These are phyloP conservation scores for Entelexis paramagnoliae DNA, from an alignment of 1,139 yeast genomes.

Conservation along the genomic window DNA sequence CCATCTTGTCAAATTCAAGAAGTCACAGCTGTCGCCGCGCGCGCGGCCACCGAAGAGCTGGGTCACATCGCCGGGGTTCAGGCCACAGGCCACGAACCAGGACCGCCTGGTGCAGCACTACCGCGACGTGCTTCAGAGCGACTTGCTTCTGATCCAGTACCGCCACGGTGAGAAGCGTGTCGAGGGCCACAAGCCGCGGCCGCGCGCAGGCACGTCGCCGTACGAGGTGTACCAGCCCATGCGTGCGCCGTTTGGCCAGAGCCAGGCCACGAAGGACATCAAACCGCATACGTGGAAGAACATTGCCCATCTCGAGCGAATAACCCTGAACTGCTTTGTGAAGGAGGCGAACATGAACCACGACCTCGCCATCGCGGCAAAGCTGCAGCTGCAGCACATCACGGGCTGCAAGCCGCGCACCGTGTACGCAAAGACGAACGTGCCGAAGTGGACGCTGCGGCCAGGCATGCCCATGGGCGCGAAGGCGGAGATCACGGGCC, in stretches of 20 bases:
- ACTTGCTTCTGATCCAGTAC: constrained; percentile 66
- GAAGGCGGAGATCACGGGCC: constrained; percentile 64
- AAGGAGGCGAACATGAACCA: constrained; percentile 63
- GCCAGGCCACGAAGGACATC: constrained; percentile 63
- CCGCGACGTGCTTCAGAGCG: constrained; percentile 59
- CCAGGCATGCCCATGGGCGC: constrained; percentile 91
- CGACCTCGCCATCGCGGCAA: constrained; percentile 67
- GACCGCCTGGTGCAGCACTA: constrained; percentile 80
- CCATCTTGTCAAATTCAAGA: constrained; percentile 68
- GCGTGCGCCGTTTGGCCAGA: constrained; percentile 36
- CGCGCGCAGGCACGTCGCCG: constrained; percentile 85
- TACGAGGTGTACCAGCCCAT: constrained; percentile 75
- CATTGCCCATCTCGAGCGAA: constrained; percentile 57
- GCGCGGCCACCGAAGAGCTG: constrained; percentile 49
- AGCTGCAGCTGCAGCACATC: constrained; percentile 79
- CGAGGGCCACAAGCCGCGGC: constrained; percentile 61
- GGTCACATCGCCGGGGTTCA: constrained; percentile 51
- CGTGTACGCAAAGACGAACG: constrained; percentile 65
- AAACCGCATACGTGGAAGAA: constrained; percentile 54
- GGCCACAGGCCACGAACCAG: constrained; percentile 59
- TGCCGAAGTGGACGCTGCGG: constrained; percentile 79
- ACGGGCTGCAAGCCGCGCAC: constrained; percentile 79
- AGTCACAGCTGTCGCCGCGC: constrained; percentile 48
- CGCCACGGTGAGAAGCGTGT: constrained; percentile 45
- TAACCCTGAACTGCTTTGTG: constrained; percentile 67